phyloP scores from a whole-genome alignment of 345 rosid genomes.

The Heritiera fomes region DNA sequence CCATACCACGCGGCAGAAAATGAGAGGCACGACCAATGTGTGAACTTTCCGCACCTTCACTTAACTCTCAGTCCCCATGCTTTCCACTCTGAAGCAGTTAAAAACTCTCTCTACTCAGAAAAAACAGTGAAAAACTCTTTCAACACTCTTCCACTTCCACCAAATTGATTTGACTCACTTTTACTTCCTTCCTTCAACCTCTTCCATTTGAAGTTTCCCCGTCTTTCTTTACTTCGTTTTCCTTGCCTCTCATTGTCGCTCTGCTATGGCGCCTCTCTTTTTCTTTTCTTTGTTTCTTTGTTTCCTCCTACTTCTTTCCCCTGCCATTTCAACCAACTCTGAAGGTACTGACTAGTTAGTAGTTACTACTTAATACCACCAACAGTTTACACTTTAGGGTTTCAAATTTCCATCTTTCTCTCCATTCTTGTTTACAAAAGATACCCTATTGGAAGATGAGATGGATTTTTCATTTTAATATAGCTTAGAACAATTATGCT shows the following conservation, averaged over 20 bases:
- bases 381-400: neutral
- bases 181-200: neutral
- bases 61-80: too few relatives aligned
- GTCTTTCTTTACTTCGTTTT: neutral
- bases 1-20: conserved; percentile 10
- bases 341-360: conserved; percentile 41
- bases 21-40: neutral
- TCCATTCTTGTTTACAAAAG: neutral
- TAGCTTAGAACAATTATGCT: neutral
- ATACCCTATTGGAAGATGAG: neutral
- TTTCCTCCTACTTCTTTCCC: conserved; percentile 32
- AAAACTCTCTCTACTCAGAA: neutral
- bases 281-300: conserved; percentile 20
- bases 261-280: conserved; percentile 32
- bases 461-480: neutral
- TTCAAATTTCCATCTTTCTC: neutral
- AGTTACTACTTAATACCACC: too few relatives aligned
- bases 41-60: neutral
- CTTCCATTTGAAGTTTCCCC: neutral
- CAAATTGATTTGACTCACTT: neutral
- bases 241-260: conserved; percentile 13
- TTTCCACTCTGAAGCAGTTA: neutral
- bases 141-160: neutral
- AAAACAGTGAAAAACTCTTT: neutral
- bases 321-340: conserved; percentile 54